Percentiles rank a stretch among this genome's conserved stretches.
phyloP scores from a whole-genome alignment of 208 protist species.

The Leishmania tropica region DNA sequence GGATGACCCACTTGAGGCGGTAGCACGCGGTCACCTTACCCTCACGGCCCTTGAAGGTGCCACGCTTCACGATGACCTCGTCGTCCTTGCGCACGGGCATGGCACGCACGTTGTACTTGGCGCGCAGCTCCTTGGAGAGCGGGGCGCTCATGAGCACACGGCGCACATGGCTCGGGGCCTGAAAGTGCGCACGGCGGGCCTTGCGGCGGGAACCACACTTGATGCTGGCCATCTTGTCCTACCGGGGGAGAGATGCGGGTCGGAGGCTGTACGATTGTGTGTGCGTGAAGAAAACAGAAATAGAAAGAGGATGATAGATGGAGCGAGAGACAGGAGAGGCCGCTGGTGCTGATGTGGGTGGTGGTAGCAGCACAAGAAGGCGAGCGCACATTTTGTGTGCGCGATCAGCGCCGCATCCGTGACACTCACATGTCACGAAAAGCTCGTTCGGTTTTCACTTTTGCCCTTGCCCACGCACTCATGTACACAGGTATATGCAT shows the following conservation, averaged over 20 bases:
- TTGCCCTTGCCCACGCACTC: neutral
- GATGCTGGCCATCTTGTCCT: conserved; percentile 73
- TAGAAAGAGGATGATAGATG: neutral
- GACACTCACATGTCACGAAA: neutral
- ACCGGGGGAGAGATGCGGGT: conserved; percentile 6
- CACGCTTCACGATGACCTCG: conserved; percentile 97
- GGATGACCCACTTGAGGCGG: conserved; percentile 99
- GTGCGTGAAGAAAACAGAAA: neutral
- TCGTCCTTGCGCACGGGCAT: conserved; percentile 99
- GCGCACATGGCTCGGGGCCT: conserved; percentile 96
- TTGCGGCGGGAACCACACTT: conserved; percentile 96
- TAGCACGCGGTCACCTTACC: conserved; percentile 98
- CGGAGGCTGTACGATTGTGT: conserved; percentile 4
- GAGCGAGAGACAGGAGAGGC: neutral
- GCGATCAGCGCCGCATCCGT: neutral
- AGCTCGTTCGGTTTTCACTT: neutral
- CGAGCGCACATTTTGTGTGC: neutral
- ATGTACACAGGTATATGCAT: neutral
- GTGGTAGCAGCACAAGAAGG: neutral
- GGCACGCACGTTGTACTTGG: conserved; percentile 98
- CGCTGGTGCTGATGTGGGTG: neutral
- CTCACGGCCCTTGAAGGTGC: conserved; percentile 95
- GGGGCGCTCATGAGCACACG: conserved; percentile 98
- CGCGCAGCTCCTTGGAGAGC: conserved; percentile 98
- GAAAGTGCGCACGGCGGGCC: conserved; percentile 99